Percentiles rank a stretch among this genome's conserved stretches.
These are phyloP conservation scores for Eimeria mitis DNA, from an alignment of 169 alveolate species.

Conservation along the genomic window DNA sequence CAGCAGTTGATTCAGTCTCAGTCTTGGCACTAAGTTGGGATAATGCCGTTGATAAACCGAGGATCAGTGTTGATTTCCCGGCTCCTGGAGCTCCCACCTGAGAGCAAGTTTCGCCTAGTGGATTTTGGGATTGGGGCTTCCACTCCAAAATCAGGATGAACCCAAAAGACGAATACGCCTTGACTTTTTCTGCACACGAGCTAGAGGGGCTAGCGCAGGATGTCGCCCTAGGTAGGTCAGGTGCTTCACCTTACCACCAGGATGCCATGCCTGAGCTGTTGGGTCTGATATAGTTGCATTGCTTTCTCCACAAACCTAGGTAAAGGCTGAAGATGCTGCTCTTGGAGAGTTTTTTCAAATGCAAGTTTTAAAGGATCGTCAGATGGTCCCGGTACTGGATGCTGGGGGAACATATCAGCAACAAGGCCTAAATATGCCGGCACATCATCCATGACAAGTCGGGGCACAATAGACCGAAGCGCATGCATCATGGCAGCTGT, in stretches of 20 bases:
- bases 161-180: background rate
- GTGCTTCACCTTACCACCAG: slow-evolving; percentile 93
- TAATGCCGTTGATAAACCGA: slow-evolving; percentile 54
- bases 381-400: slow-evolving; percentile 87
- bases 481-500: slow-evolving; percentile 95
- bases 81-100: slow-evolving; percentile 78
- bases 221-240: background rate
- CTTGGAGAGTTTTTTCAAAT: slow-evolving; percentile 36
- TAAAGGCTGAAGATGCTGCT: slow-evolving; percentile 86
- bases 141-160: background rate
- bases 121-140: background rate
- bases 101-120: background rate
- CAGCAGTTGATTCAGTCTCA: background rate
- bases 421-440: slow-evolving; percentile 95
- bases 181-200: background rate
- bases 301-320: slow-evolving; percentile 93
- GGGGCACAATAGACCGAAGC: slow-evolving; percentile 96
- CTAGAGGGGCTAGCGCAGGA: background rate
- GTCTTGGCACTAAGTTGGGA: background rate
- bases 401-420: slow-evolving; percentile 96
- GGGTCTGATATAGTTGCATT: slow-evolving; percentile 96
- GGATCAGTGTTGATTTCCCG: slow-evolving; percentile 51
- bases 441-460: slow-evolving; percentile 92
- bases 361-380: slow-evolving; percentile 22
- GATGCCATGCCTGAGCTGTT: slow-evolving; percentile 96